A percentile compares a stretch with the other conserved stretches of the same genome.
Conservation (phyloP, 2,329 filamentous ascomycete species). For the Pyricularia grisea region DNA sequence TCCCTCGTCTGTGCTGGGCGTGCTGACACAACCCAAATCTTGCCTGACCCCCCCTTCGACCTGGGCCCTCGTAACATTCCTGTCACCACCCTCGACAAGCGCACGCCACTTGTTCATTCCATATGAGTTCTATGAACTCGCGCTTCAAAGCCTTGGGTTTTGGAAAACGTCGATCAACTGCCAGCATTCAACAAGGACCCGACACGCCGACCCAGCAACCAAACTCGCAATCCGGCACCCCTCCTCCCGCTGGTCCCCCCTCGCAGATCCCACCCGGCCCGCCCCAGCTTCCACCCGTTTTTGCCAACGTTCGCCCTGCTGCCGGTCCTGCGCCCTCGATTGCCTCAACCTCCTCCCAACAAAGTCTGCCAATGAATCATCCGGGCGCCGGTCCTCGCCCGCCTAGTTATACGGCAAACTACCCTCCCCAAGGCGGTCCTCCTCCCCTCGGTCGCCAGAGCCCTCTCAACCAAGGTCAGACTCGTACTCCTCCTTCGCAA, state of each 20-base stretch:
- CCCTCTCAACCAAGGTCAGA: conserved; percentile 36
- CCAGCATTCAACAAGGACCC: conserved; percentile 44
- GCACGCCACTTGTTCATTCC: conserved; percentile 26
- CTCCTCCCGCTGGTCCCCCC: conserved; percentile 18
- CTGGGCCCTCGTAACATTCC: conserved; percentile 14
- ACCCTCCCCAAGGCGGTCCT: conserved; percentile 30
- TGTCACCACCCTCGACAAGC: conserved; percentile 14
- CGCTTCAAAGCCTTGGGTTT: conserved; percentile 73
- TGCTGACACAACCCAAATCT: not conserved
- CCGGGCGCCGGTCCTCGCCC: conserved; percentile 49
- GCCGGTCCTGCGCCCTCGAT: conserved; percentile 32
- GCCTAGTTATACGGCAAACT: conserved; percentile 54
- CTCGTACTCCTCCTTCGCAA: conserved; percentile 48
- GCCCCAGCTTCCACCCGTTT: conserved; percentile 14
- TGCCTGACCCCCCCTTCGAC: conserved; percentile 10
- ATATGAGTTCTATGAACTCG: conserved; percentile 73
- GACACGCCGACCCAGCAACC: conserved; percentile 25
- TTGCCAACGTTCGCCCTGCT: conserved; percentile 14
- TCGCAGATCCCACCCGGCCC: conserved; percentile 15
- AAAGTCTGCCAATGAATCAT: conserved; percentile 53
- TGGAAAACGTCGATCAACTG: conserved; percentile 67
- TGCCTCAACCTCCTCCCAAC: conserved; percentile 34
- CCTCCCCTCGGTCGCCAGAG: conserved; percentile 44
- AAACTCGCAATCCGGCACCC: conserved; percentile 21
- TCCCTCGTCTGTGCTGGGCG: not conserved